A percentile compares a stretch with the other conserved stretches of the same genome.
phyloP scores from a whole-genome alignment of 805 yeast species.

The Starmerella stellata region DNA sequence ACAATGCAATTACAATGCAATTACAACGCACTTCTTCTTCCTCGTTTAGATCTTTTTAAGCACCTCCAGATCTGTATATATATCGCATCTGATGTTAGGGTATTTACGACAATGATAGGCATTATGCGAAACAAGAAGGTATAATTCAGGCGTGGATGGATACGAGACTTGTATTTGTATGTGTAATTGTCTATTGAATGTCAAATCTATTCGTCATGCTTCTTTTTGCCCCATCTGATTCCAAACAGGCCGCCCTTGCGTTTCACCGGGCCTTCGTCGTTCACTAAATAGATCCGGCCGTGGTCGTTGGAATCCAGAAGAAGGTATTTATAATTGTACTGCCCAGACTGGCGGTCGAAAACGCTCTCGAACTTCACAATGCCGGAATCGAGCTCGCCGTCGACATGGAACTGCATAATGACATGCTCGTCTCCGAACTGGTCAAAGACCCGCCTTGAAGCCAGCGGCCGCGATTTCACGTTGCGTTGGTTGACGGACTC shows the following conservation, averaged over 20 bases:
- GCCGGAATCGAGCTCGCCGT: conserved; percentile 47
- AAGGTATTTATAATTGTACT: conserved; percentile 49
- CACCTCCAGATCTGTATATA: too few species aligned
- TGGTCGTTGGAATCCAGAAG: conserved; percentile 61
- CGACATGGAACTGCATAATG: conserved; percentile 72
- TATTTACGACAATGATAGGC: too few species aligned
- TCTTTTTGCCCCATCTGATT: conserved; percentile 71
- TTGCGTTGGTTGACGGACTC: conserved; percentile 47
- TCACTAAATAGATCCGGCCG: conserved; percentile 46
- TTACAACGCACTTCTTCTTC: too few species aligned
- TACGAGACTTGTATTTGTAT: too few species aligned
- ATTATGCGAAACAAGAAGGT: too few species aligned
- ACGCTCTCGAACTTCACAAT: conserved; percentile 66
- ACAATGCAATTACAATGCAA: too few species aligned
- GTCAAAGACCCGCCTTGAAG: conserved; percentile 42
- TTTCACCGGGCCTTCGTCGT: conserved; percentile 21
- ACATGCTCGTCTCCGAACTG: conserved; percentile 65
- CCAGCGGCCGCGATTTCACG: conserved; percentile 74
- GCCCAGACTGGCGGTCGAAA: conserved; percentile 30
- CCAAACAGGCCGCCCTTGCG: conserved; percentile 34
- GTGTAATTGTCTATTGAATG: too few species aligned
- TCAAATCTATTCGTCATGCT: conserved; percentile 12
- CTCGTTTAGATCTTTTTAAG: too few species aligned
- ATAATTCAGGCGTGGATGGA: too few species aligned
- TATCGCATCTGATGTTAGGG: too few species aligned